phyloP scores from a whole-genome alignment of 352 stramenopile genomes.

The Pythium grandisporangium region DNA sequence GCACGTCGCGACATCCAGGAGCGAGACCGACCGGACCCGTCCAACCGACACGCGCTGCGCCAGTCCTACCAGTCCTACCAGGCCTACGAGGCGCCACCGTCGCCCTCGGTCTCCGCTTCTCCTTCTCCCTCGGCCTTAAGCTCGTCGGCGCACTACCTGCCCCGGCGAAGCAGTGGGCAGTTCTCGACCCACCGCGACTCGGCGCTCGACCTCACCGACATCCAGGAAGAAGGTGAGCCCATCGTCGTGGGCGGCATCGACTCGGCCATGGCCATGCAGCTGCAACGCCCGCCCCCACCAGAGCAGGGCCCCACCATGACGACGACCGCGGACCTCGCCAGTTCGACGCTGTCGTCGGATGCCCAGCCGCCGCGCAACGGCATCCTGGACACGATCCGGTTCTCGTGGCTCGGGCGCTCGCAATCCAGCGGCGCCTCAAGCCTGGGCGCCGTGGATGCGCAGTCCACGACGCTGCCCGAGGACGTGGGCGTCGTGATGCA shows the following conservation, averaged over 20 bases:
- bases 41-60: too few relatives aligned
- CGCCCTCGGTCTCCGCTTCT: too few relatives aligned
- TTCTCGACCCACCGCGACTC: too few relatives aligned
- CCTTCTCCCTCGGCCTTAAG: too few relatives aligned
- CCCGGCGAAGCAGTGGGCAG: too few relatives aligned
- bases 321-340: neutral
- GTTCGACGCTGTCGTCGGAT: neutral
- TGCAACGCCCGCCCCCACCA: neutral
- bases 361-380: conserved; percentile 20
- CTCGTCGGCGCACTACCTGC: too few relatives aligned
- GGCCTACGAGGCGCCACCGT: too few relatives aligned
- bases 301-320: too few relatives aligned
- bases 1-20: too few relatives aligned
- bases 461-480: conserved; percentile 24
- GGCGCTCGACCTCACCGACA: neutral
- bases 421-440: conserved; percentile 8
- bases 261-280: conserved; percentile 10
- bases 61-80: too few relatives aligned
- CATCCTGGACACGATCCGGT: conserved; percentile 34
- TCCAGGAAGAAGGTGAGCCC: conserved; percentile 4
- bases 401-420: conserved; percentile 34
- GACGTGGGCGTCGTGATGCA: conserved; percentile 73
- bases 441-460: conserved; percentile 11
- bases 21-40: too few relatives aligned
- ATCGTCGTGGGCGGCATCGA: conserved; percentile 14